phyloP scores from a whole-genome alignment of 1,139 yeast genomes.

The Geotrichum reessii region DNA sequence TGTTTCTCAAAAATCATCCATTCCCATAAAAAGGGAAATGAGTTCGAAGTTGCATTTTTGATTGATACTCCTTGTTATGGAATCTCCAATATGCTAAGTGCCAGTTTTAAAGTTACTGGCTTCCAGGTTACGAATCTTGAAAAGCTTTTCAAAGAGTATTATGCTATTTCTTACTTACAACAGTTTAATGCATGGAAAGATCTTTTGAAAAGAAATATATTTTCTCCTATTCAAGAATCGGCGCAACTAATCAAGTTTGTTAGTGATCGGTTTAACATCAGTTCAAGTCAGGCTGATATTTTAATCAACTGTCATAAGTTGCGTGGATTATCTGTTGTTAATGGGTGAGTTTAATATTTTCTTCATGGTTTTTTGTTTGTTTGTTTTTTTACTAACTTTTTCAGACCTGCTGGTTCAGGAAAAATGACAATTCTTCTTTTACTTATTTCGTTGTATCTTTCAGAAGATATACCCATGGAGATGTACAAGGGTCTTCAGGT shows the following conservation, averaged over 20 bases:
- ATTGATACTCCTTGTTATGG: neutral
- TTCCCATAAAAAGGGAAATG: neutral
- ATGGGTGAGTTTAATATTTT: constrained; percentile 3
- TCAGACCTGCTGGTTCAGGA: constrained; percentile 5
- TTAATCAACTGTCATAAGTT: neutral
- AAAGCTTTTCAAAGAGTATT: neutral
- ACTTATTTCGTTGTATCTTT: neutral
- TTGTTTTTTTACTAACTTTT: neutral
- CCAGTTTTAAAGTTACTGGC: neutral
- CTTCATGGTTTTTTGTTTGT: neutral
- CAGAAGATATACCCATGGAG: neutral
- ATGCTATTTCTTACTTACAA: neutral
- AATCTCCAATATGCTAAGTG: neutral
- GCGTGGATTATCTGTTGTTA: constrained; percentile 3
- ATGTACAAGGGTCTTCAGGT: neutral
- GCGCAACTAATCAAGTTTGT: neutral
- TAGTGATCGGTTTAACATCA: neutral
- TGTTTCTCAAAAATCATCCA: neutral
- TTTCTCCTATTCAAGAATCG: neutral
- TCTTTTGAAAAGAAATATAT: neutral
- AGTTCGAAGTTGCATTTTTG: neutral
- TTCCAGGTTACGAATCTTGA: neutral
- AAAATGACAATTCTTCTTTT: neutral
- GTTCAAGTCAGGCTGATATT: neutral
- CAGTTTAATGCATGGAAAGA: neutral